These are phyloP conservation scores for Westerdykella ornata DNA, from an alignment of 2,329 filamentous ascomycete species.

Conservation along the genomic window DNA sequence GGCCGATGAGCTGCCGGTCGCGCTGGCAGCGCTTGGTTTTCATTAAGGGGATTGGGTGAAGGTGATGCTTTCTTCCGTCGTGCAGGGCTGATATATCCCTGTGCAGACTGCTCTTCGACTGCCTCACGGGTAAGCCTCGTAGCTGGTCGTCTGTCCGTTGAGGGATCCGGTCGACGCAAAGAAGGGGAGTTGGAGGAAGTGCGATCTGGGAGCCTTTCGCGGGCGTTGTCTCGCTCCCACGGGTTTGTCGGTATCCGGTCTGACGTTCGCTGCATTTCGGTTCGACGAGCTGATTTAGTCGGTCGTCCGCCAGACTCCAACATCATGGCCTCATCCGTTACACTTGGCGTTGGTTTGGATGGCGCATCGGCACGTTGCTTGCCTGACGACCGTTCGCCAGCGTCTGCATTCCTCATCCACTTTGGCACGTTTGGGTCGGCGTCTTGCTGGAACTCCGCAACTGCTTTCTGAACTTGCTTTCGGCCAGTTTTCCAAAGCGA, in stretches of 20 bases:
- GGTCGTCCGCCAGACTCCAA: constrained; percentile 63
- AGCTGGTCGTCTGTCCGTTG: constrained; percentile 39
- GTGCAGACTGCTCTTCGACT: constrained; percentile 70
- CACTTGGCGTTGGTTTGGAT: constrained; percentile 16
- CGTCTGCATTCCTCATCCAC: constrained; percentile 76
- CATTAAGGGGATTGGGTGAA: constrained; percentile 33
- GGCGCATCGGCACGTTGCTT: constrained; percentile 9
- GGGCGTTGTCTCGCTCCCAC: constrained; percentile 17
- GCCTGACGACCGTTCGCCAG: constrained; percentile 19
- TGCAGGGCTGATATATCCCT: constrained; percentile 82
- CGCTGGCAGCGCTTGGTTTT: constrained; percentile 21
- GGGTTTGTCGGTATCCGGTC: constrained; percentile 17
- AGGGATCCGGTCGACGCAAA: constrained; percentile 30
- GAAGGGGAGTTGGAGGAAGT: constrained; percentile 37
- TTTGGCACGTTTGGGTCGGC: constrained; percentile 75
- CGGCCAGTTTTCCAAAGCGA: constrained; percentile 91
- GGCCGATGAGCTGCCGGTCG: constrained; percentile 22
- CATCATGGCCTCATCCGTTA: constrained; percentile 61
- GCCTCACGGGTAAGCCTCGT: constrained; percentile 64
- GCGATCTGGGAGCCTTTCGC: constrained; percentile 32
- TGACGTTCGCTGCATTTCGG: constrained; percentile 17
- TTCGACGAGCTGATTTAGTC: constrained; percentile 32
- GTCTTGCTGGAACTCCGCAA: constrained; percentile 74
- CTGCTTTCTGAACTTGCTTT: constrained; percentile 86
- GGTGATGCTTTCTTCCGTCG: constrained; percentile 64